A percentile compares a stretch with the other conserved stretches of the same genome.
phyloP scores from a whole-genome alignment of 257 asterid species.

The Craterostigma plantagineum region DNA sequence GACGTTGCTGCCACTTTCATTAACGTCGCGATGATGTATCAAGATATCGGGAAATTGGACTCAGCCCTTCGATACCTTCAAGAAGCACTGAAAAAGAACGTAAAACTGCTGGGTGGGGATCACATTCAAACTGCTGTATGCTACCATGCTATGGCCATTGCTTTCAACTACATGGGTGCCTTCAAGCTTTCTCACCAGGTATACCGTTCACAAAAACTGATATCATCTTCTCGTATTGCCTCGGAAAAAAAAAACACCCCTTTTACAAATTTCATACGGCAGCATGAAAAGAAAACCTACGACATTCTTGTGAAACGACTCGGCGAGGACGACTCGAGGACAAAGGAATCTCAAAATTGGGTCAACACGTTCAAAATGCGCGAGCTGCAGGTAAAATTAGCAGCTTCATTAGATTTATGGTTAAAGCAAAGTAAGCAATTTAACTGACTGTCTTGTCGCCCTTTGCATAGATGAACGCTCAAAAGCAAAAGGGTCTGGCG shows the following conservation, averaged over 20 bases:
- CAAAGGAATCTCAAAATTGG: constrained; percentile 84
- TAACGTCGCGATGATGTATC: constrained; percentile 98
- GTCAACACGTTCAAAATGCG: constrained; percentile 85
- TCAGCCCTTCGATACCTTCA: constrained; percentile 87
- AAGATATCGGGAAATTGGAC: constrained; percentile 76
- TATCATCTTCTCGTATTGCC: too few relatives aligned
- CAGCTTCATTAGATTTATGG: too few relatives aligned
- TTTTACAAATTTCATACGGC: too few relatives aligned
- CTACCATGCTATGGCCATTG: constrained; percentile 93
- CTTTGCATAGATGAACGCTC: constrained; percentile 45
- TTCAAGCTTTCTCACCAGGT: constrained; percentile 92
- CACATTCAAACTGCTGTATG: constrained; percentile 99
- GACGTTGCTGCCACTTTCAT: constrained; percentile 93
- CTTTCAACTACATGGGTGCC: constrained; percentile 80
- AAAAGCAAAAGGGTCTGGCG: constrained; percentile 81
- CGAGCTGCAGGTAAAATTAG: constrained; percentile 42
- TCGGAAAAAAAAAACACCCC: too few relatives aligned
- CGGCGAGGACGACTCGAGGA: constrained; percentile 92
- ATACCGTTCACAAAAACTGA: neutral
- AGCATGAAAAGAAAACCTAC: constrained; percentile 60
- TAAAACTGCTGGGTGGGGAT: constrained; percentile 73
- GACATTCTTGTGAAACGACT: constrained; percentile 90
- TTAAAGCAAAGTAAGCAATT: neutral
- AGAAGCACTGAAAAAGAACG: constrained; percentile 84
- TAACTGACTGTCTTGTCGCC: neutral